Evolutionary conservation across 2,329 filamentous ascomycete genomes (phyloP).

Genomic region (Talaromyces sp.): DNA sequence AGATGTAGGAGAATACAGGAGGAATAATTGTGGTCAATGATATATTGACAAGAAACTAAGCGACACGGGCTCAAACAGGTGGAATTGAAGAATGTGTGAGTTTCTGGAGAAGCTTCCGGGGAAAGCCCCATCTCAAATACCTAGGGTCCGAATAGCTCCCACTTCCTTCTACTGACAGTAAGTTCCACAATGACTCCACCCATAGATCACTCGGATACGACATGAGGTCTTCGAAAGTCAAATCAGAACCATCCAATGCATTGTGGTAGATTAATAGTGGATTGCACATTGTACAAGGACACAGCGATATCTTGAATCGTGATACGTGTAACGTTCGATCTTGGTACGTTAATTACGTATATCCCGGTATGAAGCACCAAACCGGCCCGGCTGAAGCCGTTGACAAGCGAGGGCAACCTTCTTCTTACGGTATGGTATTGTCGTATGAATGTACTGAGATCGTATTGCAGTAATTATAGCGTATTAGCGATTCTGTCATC

Average conservation of each 20-base stretch:
- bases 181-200: conserved; percentile 4
- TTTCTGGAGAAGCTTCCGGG: conserved; percentile 7
- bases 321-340: not conserved
- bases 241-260: not conserved
- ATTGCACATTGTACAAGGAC: not conserved
- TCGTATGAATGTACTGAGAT: not conserved
- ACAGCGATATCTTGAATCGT: not conserved
- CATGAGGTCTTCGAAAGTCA: not conserved
- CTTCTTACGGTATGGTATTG: not conserved
- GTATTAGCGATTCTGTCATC: not conserved
- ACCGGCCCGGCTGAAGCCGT: conserved; percentile 11
- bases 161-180: not conserved
- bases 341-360: not conserved
- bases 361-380: not conserved
- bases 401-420: conserved; percentile 7
- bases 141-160: not conserved
- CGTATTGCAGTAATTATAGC: not conserved
- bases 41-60: not conserved
- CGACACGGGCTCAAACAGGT: not conserved
- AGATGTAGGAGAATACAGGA: not conserved
- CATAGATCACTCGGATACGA: not conserved
- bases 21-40: not conserved
- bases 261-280: not conserved
- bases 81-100: not conserved
- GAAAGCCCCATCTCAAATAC: conserved; percentile 12